Evolutionary conservation across 352 stramenopile genomes (phyloP).

Genomic region (Phytophthora cactorum): DNA sequence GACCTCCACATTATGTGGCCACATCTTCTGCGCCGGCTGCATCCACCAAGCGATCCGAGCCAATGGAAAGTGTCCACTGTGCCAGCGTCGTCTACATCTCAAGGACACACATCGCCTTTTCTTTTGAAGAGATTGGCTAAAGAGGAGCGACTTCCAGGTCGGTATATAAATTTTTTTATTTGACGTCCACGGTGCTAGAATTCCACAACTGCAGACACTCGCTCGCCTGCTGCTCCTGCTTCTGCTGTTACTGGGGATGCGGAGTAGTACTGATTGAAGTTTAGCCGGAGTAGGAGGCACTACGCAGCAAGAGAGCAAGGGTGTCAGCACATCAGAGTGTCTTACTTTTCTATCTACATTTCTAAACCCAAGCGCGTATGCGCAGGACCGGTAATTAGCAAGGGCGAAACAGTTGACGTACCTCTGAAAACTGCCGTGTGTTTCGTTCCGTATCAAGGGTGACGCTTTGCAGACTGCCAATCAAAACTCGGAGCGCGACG

Average conservation of each 20-base stretch:
- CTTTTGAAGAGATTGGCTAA: slow-evolving; percentile 49
- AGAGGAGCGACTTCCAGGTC: slow-evolving; percentile 10
- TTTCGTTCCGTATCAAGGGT: slow-evolving; percentile 28
- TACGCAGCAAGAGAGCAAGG: slow-evolving; percentile 38
- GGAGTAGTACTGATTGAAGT: slow-evolving; percentile 63
- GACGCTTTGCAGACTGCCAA: slow-evolving; percentile 34
- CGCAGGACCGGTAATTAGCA: slow-evolving; percentile 10
- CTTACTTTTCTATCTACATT: slow-evolving; percentile 28
- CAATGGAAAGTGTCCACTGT: slow-evolving; percentile 80
- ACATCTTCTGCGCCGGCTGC: slow-evolving; percentile 82
- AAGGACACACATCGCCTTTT: slow-evolving; percentile 84
- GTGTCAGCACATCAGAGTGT: slow-evolving; percentile 34
- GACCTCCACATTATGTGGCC: slow-evolving; percentile 80
- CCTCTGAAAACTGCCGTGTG: slow-evolving; percentile 52
- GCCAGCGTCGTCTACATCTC: slow-evolving; percentile 59
- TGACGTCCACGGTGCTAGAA: background rate
- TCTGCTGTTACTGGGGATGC: slow-evolving; percentile 1
- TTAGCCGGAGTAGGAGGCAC: slow-evolving; percentile 63
- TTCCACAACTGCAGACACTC: background rate
- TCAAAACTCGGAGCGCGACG: slow-evolving; percentile 26
- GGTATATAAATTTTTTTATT: slow-evolving; percentile 31
- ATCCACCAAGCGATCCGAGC: slow-evolving; percentile 73
- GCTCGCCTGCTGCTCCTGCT: slow-evolving; percentile 15
- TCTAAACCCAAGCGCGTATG: slow-evolving; percentile 21
- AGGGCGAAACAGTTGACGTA: slow-evolving; percentile 26